These are phyloP conservation scores for Amaranthus cruentus DNA, from an alignment of 148 eudicot genomes.

Conservation along the genomic window DNA sequence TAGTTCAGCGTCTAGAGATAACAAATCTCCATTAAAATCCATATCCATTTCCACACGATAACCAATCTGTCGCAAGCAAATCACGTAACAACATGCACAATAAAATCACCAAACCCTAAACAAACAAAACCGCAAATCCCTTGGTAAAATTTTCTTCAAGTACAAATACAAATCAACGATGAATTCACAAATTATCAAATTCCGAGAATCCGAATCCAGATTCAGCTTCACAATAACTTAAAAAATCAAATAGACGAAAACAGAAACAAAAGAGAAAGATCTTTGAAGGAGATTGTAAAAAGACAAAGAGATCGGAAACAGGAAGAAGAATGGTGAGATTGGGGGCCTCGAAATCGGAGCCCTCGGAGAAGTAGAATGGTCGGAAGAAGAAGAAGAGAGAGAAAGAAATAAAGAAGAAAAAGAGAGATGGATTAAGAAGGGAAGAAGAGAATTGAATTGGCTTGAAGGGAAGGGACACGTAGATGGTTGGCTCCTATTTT, in stretches of 20 bases:
- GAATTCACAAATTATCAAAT: slow-evolving; percentile 1
- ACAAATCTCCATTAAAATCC: slow-evolving; percentile 73
- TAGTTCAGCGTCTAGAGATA: slow-evolving; percentile 56
- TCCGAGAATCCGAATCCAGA: slow-evolving; percentile 5
- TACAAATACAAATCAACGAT: not conserved
- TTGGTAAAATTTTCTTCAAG: not conserved
- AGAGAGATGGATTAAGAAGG: too few species aligned
- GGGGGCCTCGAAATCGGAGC: too few species aligned
- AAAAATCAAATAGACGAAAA: not conserved
- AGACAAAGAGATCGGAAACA: not conserved
- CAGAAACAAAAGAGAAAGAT: not conserved
- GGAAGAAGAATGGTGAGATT: not conserved
- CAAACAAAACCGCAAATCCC: slow-evolving; percentile 8
- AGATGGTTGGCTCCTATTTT: too few species aligned
- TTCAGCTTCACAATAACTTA: not conserved
- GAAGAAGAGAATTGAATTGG: too few species aligned
- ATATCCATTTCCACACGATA: slow-evolving; percentile 43
- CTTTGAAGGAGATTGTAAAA: slow-evolving; percentile 24
- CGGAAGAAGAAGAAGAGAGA: too few species aligned
- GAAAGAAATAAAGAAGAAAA: too few species aligned
- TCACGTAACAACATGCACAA: slow-evolving; percentile 26
- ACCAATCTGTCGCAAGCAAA: slow-evolving; percentile 24
- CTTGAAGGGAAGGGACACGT: too few species aligned
- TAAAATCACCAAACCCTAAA: slow-evolving; percentile 22
- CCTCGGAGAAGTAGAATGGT: too few species aligned